A percentile compares a stretch with the other conserved stretches of the same genome.
Evolutionary conservation across 768 basidiomycete genomes (phyloP).

Genomic region (Sarcodon aspratus): DNA sequence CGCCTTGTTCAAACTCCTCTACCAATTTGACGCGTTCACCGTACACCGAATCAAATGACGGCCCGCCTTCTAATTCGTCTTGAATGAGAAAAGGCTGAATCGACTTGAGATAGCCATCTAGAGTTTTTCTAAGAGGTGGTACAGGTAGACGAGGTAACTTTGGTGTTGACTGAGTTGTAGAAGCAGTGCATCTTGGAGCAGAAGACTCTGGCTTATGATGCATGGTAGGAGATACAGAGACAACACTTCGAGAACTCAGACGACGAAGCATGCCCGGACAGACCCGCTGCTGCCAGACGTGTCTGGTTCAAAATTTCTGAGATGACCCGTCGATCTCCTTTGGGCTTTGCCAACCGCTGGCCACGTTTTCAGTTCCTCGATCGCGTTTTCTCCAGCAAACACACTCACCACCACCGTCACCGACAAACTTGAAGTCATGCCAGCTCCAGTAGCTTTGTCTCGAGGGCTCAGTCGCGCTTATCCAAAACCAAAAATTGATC

Average conservation of each 20-base stretch:
- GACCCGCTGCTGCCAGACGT: too few species aligned
- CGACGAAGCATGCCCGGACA: too few species aligned
- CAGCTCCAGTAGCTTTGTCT: conserved; percentile 21
- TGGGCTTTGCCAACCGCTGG: too few species aligned
- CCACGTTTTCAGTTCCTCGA: too few species aligned
- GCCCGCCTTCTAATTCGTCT: conserved; percentile 48
- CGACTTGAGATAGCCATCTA: conserved; percentile 70
- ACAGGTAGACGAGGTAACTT: conserved; percentile 68
- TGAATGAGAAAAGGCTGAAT: conserved; percentile 73
- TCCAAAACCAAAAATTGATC: conserved; percentile 53
- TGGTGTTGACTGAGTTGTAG: not conserved
- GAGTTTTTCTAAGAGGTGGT: conserved; percentile 62
- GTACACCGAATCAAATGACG: conserved; percentile 38
- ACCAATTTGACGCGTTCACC: conserved; percentile 47
- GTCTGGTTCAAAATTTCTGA: too few species aligned
- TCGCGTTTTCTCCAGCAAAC: not conserved
- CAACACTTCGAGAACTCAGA: too few species aligned
- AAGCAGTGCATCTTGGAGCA: not conserved
- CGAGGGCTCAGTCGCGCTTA: conserved; percentile 47
- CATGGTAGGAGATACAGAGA: too few species aligned
- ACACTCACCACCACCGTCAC: not conserved
- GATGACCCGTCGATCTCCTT: too few species aligned
- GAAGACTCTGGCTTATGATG: too few species aligned
- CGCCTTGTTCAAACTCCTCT: conserved; percentile 56
- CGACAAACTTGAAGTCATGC: conserved; percentile 9